These are phyloP conservation scores for Uromyces viciae-fabae DNA, from an alignment of 1,284 basidiomycete species.

Conservation along the genomic window DNA sequence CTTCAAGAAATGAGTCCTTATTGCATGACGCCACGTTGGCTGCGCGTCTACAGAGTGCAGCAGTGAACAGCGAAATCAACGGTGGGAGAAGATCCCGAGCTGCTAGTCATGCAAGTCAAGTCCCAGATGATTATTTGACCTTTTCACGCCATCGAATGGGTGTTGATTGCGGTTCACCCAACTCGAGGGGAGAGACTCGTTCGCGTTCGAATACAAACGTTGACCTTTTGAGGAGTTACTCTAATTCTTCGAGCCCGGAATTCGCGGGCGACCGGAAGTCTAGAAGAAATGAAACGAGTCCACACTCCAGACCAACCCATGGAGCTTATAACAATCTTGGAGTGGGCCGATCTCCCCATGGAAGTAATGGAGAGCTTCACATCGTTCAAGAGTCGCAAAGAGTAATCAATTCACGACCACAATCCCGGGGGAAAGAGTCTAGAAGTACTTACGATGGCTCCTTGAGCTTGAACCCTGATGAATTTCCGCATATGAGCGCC, in stretches of 20 bases:
- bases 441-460: not conserved
- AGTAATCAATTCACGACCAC: slow-evolving; percentile 3
- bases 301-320: not conserved
- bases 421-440: not conserved
- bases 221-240: not conserved
- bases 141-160: slow-evolving; percentile 4
- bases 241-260: not conserved
- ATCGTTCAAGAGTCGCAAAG: not conserved
- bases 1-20: not conserved
- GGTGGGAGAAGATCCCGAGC: slow-evolving; percentile 33
- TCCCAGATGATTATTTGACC: not conserved
- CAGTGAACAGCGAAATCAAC: slow-evolving; percentile 37
- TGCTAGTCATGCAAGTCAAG: slow-evolving; percentile 4
- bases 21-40: slow-evolving; percentile 9
- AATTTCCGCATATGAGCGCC: not conserved
- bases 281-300: slow-evolving; percentile 25
- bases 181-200: slow-evolving; percentile 15
- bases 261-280: slow-evolving; percentile 13
- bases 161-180: not conserved
- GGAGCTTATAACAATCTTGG: not conserved
- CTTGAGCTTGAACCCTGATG: not conserved
- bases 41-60: slow-evolving; percentile 37
- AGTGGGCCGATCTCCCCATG: not conserved
- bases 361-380: not conserved
- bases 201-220: slow-evolving; percentile 9